Evolutionary conservation across 2,329 filamentous ascomycete genomes (phyloP).

Genomic region (Scytalidium sp.): DNA sequence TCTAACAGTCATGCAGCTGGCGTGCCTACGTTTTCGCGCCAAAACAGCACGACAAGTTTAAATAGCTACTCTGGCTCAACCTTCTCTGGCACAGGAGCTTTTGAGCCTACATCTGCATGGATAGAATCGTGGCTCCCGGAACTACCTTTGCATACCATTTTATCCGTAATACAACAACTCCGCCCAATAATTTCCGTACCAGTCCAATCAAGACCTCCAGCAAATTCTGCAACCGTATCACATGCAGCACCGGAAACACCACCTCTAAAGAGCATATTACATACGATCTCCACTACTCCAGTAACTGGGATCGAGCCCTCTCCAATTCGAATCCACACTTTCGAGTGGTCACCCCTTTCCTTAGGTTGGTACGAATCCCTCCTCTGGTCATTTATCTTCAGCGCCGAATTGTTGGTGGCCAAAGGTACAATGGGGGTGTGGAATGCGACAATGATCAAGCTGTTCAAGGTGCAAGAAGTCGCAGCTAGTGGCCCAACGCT

Average conservation of each 20-base stretch:
- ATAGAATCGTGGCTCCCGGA: conserved; percentile 94
- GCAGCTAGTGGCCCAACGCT: conserved; percentile 77
- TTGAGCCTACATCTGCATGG: conserved; percentile 80
- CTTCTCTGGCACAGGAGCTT: conserved; percentile 56
- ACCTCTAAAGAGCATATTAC: conserved; percentile 44
- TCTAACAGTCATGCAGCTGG: conserved; percentile 48
- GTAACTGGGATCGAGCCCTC: conserved; percentile 73
- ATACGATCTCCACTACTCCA: conserved; percentile 56
- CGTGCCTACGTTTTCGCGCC: conserved; percentile 77
- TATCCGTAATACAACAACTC: conserved; percentile 71
- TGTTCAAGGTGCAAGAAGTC: conserved; percentile 88
- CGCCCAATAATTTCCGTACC: conserved; percentile 49
- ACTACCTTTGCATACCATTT: conserved; percentile 80
- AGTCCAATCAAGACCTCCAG: conserved; percentile 39
- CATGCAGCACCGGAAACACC: neutral
- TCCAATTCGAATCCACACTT: conserved; percentile 76
- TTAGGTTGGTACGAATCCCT: conserved; percentile 96
- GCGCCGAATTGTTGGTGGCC: conserved; percentile 81
- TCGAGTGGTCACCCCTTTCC: conserved; percentile 88
- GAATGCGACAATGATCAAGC: conserved; percentile 84
- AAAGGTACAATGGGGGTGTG: conserved; percentile 89
- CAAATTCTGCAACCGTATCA: conserved; percentile 30
- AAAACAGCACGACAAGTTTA: conserved; percentile 85
- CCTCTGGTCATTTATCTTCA: conserved; percentile 90
- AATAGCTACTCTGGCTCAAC: conserved; percentile 59